Evolutionary conservation across 2,329 filamentous ascomycete species (phyloP).

Genomic region (Pseudocercospora musae): DNA sequence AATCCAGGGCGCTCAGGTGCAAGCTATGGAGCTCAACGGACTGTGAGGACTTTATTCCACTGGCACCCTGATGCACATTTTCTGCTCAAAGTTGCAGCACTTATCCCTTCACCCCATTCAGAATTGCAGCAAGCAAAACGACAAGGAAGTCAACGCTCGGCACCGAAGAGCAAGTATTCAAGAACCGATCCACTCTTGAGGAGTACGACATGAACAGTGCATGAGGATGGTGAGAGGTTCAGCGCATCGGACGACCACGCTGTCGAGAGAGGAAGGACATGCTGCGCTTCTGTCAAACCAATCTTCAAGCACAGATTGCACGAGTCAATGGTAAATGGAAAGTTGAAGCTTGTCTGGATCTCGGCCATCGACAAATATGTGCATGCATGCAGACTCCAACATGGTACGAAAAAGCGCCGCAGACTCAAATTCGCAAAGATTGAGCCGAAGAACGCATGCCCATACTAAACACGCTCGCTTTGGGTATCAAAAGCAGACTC

Average conservation of each 20-base stretch:
- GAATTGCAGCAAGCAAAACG: not conserved
- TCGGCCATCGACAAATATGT: not conserved
- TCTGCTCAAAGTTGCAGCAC: not conserved
- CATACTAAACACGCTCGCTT: not conserved
- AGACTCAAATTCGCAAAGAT: not conserved
- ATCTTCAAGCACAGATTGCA: not conserved
- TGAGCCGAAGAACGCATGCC: not conserved
- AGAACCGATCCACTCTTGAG: not conserved
- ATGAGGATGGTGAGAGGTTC: not conserved
- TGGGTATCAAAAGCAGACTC: not conserved
- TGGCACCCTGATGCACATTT: not conserved
- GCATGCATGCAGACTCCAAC: not conserved
- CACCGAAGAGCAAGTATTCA: not conserved
- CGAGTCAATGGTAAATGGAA: not conserved
- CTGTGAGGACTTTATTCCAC: not conserved
- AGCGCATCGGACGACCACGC: not conserved
- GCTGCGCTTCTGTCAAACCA: not conserved
- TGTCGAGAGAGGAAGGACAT: not conserved
- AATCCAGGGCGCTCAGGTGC: conserved; percentile 2
- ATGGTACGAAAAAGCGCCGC: not conserved
- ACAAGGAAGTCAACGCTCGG: not conserved
- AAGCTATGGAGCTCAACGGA: not conserved
- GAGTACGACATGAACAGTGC: not conserved
- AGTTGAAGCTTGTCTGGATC: not conserved
- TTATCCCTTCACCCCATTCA: not conserved